A percentile compares a stretch with the other conserved stretches of the same genome.
Conservation (phyloP, 2,329 filamentous ascomycete species). For the Diaporthe citrichinensis region DNA sequence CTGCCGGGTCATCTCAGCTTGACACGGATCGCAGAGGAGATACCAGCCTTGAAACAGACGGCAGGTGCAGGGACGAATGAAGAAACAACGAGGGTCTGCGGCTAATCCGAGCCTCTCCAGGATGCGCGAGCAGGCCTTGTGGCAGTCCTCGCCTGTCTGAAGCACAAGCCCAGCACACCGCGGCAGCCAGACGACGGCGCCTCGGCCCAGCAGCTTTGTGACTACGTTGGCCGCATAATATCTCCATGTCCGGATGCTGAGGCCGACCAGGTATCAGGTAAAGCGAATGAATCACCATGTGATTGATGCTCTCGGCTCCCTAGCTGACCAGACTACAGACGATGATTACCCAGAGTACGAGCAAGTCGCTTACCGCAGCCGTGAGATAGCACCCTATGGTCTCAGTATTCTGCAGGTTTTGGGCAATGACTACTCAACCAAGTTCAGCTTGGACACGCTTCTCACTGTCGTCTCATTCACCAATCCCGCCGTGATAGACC, state of each 20-base stretch:
- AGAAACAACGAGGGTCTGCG: background rate
- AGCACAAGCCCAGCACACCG: conserved; percentile 6
- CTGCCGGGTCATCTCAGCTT: conserved; percentile 30
- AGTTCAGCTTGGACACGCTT: conserved; percentile 47
- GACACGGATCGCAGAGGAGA: conserved; percentile 13
- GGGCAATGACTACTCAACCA: conserved; percentile 5
- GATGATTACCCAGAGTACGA: conserved; percentile 35
- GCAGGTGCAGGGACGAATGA: background rate
- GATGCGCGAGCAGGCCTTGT: conserved; percentile 25
- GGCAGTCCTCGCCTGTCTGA: conserved; percentile 35
- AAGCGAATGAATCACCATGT: background rate
- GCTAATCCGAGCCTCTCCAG: conserved; percentile 25
- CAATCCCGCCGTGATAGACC: conserved; percentile 43
- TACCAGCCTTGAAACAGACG: conserved; percentile 12
- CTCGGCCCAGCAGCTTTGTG: conserved; percentile 26
- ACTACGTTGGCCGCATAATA: conserved; percentile 22
- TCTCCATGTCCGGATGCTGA: conserved; percentile 13
- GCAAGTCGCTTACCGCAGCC: conserved; percentile 21
- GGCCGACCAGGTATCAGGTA: conserved; percentile 19
- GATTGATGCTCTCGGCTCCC: background rate
- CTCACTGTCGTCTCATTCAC: conserved; percentile 52
- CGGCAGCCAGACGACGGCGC: conserved; percentile 20
- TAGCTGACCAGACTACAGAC: conserved; percentile 28
- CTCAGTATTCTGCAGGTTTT: conserved; percentile 22
- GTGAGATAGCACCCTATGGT: conserved; percentile 25